phyloP scores from a whole-genome alignment of 2,329 filamentous ascomycete species.

The Cylindrodendrum hubeiense region DNA sequence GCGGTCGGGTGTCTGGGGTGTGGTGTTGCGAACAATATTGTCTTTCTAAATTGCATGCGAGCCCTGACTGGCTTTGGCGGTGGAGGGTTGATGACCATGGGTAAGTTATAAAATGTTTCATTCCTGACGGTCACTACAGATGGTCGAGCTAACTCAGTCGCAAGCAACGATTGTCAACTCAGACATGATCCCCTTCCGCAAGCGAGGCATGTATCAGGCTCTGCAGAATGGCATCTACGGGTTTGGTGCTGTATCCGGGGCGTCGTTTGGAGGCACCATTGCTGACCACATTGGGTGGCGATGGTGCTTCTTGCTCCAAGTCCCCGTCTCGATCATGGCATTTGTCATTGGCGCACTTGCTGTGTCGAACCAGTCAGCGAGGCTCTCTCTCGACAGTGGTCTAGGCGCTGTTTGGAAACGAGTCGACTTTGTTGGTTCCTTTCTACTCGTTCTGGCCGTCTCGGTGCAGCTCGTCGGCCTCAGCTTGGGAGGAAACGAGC shows the following conservation, averaged over 20 bases:
- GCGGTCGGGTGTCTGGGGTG: conserved; percentile 74
- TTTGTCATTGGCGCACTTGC: conserved; percentile 66
- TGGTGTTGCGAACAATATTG: conserved; percentile 68
- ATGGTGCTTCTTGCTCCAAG: conserved; percentile 74
- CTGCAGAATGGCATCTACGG: conserved; percentile 72
- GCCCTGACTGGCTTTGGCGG: conserved; percentile 78
- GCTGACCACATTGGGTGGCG: conserved; percentile 76
- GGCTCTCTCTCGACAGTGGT: conserved; percentile 45
- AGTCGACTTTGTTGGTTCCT: conserved; percentile 69
- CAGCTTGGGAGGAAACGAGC: conserved; percentile 67
- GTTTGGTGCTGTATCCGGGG: conserved; percentile 72
- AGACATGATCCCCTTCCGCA: conserved; percentile 71
- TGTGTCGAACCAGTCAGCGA: conserved; percentile 58
- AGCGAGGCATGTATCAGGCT: conserved; percentile 70
- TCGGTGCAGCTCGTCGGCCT: conserved; percentile 68
- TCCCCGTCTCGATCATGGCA: conserved; percentile 69
- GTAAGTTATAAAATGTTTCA: conserved; percentile 51
- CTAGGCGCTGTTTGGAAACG: conserved; percentile 61
- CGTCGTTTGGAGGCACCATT: conserved; percentile 73
- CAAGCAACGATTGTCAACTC: conserved; percentile 67
- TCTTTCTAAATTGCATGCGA: conserved; percentile 72
- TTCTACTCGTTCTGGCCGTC: conserved; percentile 69
- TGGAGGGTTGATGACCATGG: conserved; percentile 78
- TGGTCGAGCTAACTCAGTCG: conserved; percentile 3
- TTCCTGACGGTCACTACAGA: background rate